Conservation (phyloP, 2,329 filamentous ascomycete genomes). For the Paramyrothecium roridum region DNA sequence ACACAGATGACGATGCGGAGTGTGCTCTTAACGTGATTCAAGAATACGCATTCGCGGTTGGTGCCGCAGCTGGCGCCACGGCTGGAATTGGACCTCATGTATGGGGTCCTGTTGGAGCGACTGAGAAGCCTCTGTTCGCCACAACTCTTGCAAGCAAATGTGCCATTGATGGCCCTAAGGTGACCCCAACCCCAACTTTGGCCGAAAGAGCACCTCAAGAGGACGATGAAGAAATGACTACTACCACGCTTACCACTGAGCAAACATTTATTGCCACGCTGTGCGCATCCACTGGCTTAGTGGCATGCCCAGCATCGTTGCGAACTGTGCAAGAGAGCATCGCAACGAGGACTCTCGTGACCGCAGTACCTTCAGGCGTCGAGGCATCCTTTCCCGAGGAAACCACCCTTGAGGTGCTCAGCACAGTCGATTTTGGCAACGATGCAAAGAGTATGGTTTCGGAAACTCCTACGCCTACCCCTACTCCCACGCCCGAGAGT, state of each 20-base stretch:
- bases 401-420: slow-evolving; percentile 24
- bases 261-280: slow-evolving; percentile 39
- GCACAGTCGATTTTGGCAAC: slow-evolving; percentile 38
- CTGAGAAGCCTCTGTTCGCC: slow-evolving; percentile 48
- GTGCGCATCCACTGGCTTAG: slow-evolving; percentile 37
- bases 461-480: slow-evolving; percentile 39
- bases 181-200: slow-evolving; percentile 9
- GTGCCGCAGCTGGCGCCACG: slow-evolving; percentile 51
- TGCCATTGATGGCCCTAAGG: slow-evolving; percentile 21
- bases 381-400: slow-evolving; percentile 36
- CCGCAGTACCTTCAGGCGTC: slow-evolving; percentile 16
- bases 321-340: slow-evolving; percentile 40
- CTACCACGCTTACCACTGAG: slow-evolving; percentile 35
- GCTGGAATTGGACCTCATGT: slow-evolving; percentile 37
- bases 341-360: slow-evolving; percentile 7
- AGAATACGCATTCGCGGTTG: slow-evolving; percentile 48
- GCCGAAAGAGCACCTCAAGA: neutral
- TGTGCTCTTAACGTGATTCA: slow-evolving; percentile 32
- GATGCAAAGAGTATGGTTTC: slow-evolving; percentile 23
- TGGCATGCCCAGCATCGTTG: slow-evolving; percentile 48
- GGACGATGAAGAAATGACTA: slow-evolving; percentile 7
- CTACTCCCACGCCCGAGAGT: slow-evolving; percentile 30
- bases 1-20: slow-evolving; percentile 24
- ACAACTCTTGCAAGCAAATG: slow-evolving; percentile 46
- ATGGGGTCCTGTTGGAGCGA: slow-evolving; percentile 48